Base-by-base conservation (phyloP, 2,329 filamentous ascomycete genomes). In the Diaporthe sp. region DNA sequence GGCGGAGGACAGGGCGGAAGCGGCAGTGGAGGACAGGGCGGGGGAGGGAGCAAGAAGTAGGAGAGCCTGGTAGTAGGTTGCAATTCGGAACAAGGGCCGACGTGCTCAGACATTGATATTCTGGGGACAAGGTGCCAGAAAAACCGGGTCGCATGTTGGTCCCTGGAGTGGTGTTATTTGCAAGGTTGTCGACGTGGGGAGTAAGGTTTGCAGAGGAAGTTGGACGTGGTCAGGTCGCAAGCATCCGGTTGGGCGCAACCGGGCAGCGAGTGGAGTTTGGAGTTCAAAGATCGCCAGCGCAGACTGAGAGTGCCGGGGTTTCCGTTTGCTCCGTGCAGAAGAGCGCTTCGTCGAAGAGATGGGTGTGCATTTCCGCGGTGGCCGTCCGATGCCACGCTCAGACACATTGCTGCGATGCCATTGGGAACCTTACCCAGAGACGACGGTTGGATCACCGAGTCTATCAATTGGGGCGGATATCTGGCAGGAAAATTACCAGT, bases 21-120 rank as follows among this genome's bases (percentile, higher is more conserved):
- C 57, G 77, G 67, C 58, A 80, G 79, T 58, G 77, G 67, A 34
- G 75, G 77, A 10, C 74, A 77, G 28, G 76, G 72, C 22, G 53
- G 68, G 25, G 25, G 53, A 55, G 53, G 25, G 53, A 57, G 55
- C 57, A 75, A 76, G 44, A 78, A 79, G 72, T 78, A 58, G 77
- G 49, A 77, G 44, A 57, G 44, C 42, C 55, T 53, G 55, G 49
- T 17, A 34, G 58, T 19, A 55, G 42, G 71, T 57, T 71, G 39
- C 31, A 61, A n/a, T 46, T 51, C 44, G 51, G 51, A 65, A 42
- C 42, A 37, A 49, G 61, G 58, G 53, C 44, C 34, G 31, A 67
- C 25, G 65, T 51, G 53, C 65, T 71, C 49, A 68, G 69, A 44
- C 58, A 62, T 57, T 13, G 72, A 74, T n/a, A 42, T 57, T 49